phyloP scores from a whole-genome alignment of 805 yeast genomes.

The Cyberlindnera americana region DNA sequence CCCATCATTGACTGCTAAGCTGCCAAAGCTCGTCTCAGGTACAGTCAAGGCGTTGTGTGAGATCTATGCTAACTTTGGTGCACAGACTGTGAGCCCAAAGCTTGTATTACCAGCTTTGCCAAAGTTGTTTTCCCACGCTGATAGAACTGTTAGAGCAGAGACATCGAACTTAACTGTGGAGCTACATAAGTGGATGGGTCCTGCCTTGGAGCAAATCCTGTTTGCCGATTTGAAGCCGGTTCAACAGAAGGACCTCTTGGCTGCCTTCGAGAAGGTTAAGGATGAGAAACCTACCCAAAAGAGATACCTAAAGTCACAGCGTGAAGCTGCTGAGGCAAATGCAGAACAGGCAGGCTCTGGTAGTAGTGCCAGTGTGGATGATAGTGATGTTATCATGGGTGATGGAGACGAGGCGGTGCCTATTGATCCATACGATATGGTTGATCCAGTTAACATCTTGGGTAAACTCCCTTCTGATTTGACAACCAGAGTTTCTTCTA shows the following conservation, averaged over 20 bases:
- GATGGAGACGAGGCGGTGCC: constrained; percentile 26
- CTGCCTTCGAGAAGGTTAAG: constrained; percentile 55
- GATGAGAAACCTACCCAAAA: constrained; percentile 46
- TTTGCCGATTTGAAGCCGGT: constrained; percentile 81
- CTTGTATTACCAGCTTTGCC: constrained; percentile 55
- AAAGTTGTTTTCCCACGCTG: constrained; percentile 79
- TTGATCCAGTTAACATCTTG: constrained; percentile 66
- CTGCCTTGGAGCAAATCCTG: constrained; percentile 48
- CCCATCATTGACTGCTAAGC: constrained; percentile 56
- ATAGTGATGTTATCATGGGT: constrained; percentile 26
- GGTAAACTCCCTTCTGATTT: constrained; percentile 65
- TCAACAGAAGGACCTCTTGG: constrained; percentile 79
- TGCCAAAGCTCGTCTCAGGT: constrained; percentile 79
- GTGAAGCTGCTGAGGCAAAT: constrained; percentile 35
- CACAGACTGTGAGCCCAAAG: constrained; percentile 55
- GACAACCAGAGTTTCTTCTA: constrained; percentile 47
- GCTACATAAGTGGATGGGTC: constrained; percentile 71
- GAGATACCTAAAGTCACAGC: constrained; percentile 53
- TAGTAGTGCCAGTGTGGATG: constrained; percentile 13
- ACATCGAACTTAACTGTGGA: constrained; percentile 66
- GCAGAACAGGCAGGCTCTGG: constrained; percentile 12
- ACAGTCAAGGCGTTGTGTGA: constrained; percentile 53
- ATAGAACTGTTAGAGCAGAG: constrained; percentile 78
- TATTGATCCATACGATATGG: constrained; percentile 66
- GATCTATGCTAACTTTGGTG: constrained; percentile 54